Base-by-base conservation (phyloP, 257 asterid species). In the Solanum ahanhuiri region DNA sequence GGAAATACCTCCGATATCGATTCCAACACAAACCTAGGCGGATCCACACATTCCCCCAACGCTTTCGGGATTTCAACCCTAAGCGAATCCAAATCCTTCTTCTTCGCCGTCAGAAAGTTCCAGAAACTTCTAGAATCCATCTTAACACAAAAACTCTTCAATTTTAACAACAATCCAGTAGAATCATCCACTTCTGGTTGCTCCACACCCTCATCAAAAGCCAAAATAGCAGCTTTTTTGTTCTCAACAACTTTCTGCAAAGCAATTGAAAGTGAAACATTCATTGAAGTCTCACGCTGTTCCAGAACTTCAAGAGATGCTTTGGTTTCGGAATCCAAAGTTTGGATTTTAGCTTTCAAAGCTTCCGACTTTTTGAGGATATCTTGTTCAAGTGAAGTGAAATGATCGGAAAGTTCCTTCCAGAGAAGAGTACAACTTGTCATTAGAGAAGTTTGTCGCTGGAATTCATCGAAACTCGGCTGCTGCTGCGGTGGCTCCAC, bases 401-500 rank as follows among this genome's bases (percentile, higher is more conserved):
- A 97, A 85, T 97, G 99, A 89, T 97, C 99, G 87, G 99, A 94
- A 85, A 97, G 96, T 34, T 97, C 99, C 72, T 95, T 97, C 99
- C 99, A 97, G 63, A 97, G 98, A 28, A 97, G 98, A 4, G 99
- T 97, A 88, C 99, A 97, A 92, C 98, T 94, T 12, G 99, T 97
- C 99, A 97, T 97, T 51, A 95, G 91, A 43, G 99, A 97, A 25
- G 99, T 91, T 90, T 97, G 99, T 83, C 98, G 93, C 93, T 96
- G 98, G 86, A 97, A 97, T 67, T 97, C 98, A 86, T 97, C 99
- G 91, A 95, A 94, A 86, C 98, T 93, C 93, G 98, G 95, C 87
- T 87, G 87, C 84, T 93, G 90, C 92, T 96, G 95, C 86, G 89
- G 87, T 82, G 93, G 91, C 86, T 88, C 85, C 10, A 90, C 63